These are phyloP conservation scores for Arachis hypogaea DNA, from an alignment of 306 rosid species.

Conservation along the genomic window DNA sequence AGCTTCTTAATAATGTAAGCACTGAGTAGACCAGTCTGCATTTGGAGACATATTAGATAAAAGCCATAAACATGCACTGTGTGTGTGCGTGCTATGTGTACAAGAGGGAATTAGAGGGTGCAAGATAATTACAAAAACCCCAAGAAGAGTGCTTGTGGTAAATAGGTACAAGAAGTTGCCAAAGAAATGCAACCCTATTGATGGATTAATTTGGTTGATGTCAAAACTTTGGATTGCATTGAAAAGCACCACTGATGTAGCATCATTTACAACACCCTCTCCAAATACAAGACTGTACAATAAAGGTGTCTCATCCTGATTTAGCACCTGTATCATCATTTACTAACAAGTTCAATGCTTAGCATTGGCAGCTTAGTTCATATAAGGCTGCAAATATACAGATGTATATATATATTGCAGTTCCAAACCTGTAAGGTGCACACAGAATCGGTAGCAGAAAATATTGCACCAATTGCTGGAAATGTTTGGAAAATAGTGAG, in stretches of 20 bases:
- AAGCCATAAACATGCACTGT: constrained; percentile 11
- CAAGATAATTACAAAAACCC: constrained; percentile 64
- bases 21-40: constrained; percentile 90
- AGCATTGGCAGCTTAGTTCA: constrained; percentile 30
- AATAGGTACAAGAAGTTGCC: constrained; percentile 87
- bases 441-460: constrained; percentile 98
- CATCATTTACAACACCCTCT: constrained; percentile 98
- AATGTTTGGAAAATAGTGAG: constrained; percentile 26
- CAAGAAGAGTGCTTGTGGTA: constrained; percentile 77
- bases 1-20: constrained; percentile 87
- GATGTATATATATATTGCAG: constrained; percentile 9
- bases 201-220: constrained; percentile 59
- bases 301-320: constrained; percentile 97
- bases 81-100: neutral
- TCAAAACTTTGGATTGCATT: constrained; percentile 95
- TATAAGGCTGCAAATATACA: constrained; percentile 25
- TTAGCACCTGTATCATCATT: constrained; percentile 73
- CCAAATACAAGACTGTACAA: constrained; percentile 98
- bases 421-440: constrained; percentile 93
- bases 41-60: constrained; percentile 43
- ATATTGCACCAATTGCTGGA: constrained; percentile 96
- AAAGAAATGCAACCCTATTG: constrained; percentile 60
- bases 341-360: constrained; percentile 26
- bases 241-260: constrained; percentile 97
- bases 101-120: constrained; percentile 31